Base-by-base conservation (phyloP, 257 asterid species). In the Capsicum baccatum region DNA sequence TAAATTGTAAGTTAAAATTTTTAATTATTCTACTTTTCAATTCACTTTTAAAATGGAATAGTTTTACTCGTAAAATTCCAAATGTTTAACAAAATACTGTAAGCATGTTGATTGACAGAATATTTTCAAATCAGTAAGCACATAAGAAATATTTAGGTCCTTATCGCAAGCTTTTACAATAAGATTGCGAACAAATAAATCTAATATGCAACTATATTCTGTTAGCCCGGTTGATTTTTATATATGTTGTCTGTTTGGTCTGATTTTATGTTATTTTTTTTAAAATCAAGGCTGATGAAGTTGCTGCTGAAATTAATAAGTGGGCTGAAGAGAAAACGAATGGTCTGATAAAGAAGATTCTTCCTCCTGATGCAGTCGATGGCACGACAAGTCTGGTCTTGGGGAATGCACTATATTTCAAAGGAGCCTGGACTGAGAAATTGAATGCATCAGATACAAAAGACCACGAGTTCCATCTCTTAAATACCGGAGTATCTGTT, bases 361-460 rank as follows among this genome's bases (percentile, higher is more conserved):
- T 88, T 67, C 86, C 87, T 73, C 37, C 84, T 21, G 80, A 57
- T 44, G 60, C 88, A 0, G 58, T 89, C 1, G 59, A 80, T 67
- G 10, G 16, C 79, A 2, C 19, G 26, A 84, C 89, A 6, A 80
- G 83, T 35, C 76, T 89, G 47, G 13, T 89, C 19, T 66, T 89
- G 33, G 89, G 87, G 60, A 87, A 87, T 81, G 89, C 88, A 26
- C 60, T 89, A 19, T 85, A 87, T 74, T 86, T 85, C 17, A 85
- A 89, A 85, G 89, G 89, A 79, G 86, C 69, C 4, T 83, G 89
- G 91, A 68, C 80, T 3, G 70, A 83, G 10, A 85, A 85, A 67
- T 86, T 86, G 19, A 86, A 88, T 26, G 83, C 86, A 42, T 78
- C 87, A 35, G 35, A 58, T 44, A 84, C 88, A 76, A 81, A 79